Base-by-base conservation (phyloP, 345 rosid genomes). In the Pugionium dolabratum region DNA sequence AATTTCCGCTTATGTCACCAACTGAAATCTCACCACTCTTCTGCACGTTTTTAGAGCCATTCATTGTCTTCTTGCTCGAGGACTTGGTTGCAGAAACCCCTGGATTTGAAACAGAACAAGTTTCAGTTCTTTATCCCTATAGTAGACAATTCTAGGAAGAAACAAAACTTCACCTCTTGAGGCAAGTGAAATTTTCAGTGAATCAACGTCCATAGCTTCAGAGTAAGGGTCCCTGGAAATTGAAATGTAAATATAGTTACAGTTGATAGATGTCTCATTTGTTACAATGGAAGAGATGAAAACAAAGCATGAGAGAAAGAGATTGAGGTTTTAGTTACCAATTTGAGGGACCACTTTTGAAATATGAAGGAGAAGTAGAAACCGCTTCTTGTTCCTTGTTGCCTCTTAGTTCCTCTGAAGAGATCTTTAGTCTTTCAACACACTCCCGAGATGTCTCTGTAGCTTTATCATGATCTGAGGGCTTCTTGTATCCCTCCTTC, bases 171-270 rank as follows among this genome's bases (percentile, higher is more conserved):
- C 18, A 70, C 79, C 71, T 59, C 7, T 60, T 27, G 75, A 64
- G 18, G 71, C 75, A 56, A 75, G 75, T 45, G 75, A 64, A 52
- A 11, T 68, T 64, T 70, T 75, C 18, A 75, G 64, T 0, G 62
- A 43, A 39, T 75, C 79, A 54, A 64, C 70, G 39, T 75, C 79
- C 70, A 75, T 66, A 27, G 75, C 67, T 69, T 70, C 74, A 25
- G 79, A 32, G 64, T 59, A 70, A 52, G 75, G 75, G 40, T 65
- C 75, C 79, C 75, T 74, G 27, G 1, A 31, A 41, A 31, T 59
- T 57, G 51, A 18, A 18, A 18, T 18, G 18, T 18, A 18, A 18
- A 18, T 18, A 18, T 18, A 18, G 18, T 18, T 18, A 18, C 18
- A 18, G 18, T 18, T 18, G 18, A 18, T 18, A 18, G 18, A 18